Evolutionary conservation across 1,139 yeast genomes (phyloP), one percentile per base, ranked within the genome.

Genomic region (Candida sanyaensis): DNA sequence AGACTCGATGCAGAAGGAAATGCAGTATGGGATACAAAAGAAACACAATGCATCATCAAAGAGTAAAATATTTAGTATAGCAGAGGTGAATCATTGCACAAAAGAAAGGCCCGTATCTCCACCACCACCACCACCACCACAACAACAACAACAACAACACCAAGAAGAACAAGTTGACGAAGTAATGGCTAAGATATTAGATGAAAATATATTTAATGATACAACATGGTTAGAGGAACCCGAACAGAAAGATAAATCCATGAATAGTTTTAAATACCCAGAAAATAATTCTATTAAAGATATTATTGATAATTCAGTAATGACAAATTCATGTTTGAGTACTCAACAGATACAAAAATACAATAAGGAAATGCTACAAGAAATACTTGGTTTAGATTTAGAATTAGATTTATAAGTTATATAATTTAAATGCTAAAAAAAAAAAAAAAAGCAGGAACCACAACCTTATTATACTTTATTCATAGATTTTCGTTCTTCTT

Each of bases 401-500:
- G 44, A 47, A 21, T 34, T 50, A 37, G 50, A 50, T 40, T 30
- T 47, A 37, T 42, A 23, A 33, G 12, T n/a, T 32, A 32, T 31
- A 3, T 6, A 33, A 21, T 17, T 26, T 29, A 41, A 39, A 30
- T 30, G 36, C 36, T 36, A 11, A 26, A 11, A 17, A 3, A 17
- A 17, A 17, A n/a, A n/a, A n/a, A n/a, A 17, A 17, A 2, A 17
- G 3, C 21, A 17, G 3, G 3, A 17, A 17, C 21, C 2, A 17
- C 21, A 17, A 17, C 21, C 37, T 42, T 48, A 50, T 44, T 51
- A 46, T 42, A 56, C 63, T 51, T 55, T 52, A 41, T 49, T 50
- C 59, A 65, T 61, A 45, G 57, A 48, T 36, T 61, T 55, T 51
- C 65, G 62, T 52, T 72, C 75, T 55, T 73, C 69, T 56, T 71